Base-by-base conservation (phyloP, 2,329 filamentous ascomycete species). In the Fusarium acutatum region DNA sequence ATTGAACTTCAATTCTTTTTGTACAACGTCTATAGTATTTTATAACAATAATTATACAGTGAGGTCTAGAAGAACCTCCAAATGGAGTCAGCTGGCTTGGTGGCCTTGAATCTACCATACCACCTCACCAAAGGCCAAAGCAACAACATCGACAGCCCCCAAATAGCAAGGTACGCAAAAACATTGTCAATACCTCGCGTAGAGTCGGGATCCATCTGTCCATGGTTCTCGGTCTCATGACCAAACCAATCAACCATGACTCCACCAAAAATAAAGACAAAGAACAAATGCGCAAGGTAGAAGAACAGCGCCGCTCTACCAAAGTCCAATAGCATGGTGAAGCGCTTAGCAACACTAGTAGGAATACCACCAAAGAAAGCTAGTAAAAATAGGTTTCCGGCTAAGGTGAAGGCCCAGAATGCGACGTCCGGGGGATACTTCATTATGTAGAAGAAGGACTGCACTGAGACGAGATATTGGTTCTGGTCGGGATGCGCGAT, bases 401-500 rank as follows among this genome's bases (percentile, higher is more conserved):
- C 81, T 50, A 86, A 78, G 17, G 83, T 83, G 40, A 82, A 83
- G 7, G 83, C 78, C 80, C 83, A 84, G 67, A 84, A 86, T 7
- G 84, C 84, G 8, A 86, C 79, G 67, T 86, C 85, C 9, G 85
- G 85, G 0, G 85, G 84, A 53, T 86, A 86, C 74, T 86, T 86
- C 71, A 82, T 76, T 47, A 86, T 72, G 78, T 86, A 86, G 75
- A 86, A 84, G 78, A 86, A 86, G 11, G 84, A 82, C 32, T 77
- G 74, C 4, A 77, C 73, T 0, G 84, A 86, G 9, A 74, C 79
- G 22, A 86, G 80, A 50, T 86, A 86, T 5, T 80, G 84, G 68
- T 86, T 86, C 18, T 54, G 61, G 7, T 70, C 62, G 0, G 81
- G 79, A 24, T 78, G 75, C 17, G 60, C 64, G 14, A 66, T 57